Conservation (phyloP, 768 basidiomycete genomes). For the Serendipita sp. region DNA sequence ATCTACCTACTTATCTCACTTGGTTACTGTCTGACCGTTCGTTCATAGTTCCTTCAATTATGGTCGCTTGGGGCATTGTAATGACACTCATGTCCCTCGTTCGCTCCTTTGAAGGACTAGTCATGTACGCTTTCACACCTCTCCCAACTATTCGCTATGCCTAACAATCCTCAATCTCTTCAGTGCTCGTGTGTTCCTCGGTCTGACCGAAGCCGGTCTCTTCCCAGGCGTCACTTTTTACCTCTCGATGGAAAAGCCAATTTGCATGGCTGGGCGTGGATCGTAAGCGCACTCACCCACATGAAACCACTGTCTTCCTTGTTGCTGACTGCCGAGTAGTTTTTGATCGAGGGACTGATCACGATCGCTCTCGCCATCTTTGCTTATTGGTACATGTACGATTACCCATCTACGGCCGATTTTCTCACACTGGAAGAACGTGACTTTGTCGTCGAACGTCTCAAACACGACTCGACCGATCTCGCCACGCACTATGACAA, state of each 20-base stretch:
- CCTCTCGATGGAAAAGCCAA: slow-evolving; percentile 48
- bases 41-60: slow-evolving; percentile 3
- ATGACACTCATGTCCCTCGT: slow-evolving; percentile 4
- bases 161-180: neutral
- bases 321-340: neutral
- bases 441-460: slow-evolving; percentile 23
- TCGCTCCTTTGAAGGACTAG: neutral
- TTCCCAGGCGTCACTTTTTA: slow-evolving; percentile 45
- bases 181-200: slow-evolving; percentile 28
- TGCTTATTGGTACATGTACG: slow-evolving; percentile 49
- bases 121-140: neutral
- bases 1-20: neutral
- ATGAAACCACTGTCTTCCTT: neutral
- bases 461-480: slow-evolving; percentile 31
- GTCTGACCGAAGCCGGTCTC: slow-evolving; percentile 36
- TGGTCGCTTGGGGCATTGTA: slow-evolving; percentile 3
- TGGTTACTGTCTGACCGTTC: neutral
- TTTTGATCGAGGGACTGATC: slow-evolving; percentile 48
- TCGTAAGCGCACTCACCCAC: slow-evolving; percentile 35
- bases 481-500: slow-evolving; percentile 31
- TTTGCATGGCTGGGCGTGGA: slow-evolving; percentile 43
- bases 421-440: slow-evolving; percentile 40
- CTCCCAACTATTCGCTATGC: neutral
- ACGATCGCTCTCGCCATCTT: slow-evolving; percentile 43
- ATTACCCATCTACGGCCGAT: slow-evolving; percentile 37